A percentile compares a stretch with the other conserved stretches of the same genome.
These are phyloP conservation scores for Xylariaceae sp. DNA, from an alignment of 2,329 filamentous ascomycete species.

Conservation along the genomic window DNA sequence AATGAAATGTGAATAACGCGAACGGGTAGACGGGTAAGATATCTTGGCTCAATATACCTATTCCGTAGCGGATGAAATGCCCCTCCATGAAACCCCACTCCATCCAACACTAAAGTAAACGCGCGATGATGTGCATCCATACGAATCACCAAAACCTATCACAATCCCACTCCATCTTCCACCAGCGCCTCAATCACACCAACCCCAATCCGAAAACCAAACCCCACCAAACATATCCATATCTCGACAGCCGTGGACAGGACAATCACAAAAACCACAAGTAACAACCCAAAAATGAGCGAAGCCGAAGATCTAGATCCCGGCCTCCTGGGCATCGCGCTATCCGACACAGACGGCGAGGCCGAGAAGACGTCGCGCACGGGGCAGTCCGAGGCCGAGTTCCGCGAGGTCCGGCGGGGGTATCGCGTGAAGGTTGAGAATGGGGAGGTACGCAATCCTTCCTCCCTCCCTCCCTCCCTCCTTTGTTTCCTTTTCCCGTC, in stretches of 20 bases:
- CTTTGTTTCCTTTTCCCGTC: not conserved
- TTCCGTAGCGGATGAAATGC: no score
- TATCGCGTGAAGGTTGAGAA: constrained; percentile 52
- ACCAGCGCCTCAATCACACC: no score
- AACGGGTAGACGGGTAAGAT: no score
- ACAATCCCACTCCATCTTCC: no score
- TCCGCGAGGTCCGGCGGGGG: constrained; percentile 41
- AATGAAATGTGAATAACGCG: no score
- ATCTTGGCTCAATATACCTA: no score
- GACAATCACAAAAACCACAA: not conserved
- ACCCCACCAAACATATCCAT: no score
- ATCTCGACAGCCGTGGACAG: no score
- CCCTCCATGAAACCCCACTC: no score
- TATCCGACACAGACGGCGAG: constrained; percentile 38
- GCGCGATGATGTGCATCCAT: no score
- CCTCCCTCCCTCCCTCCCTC: not conserved
- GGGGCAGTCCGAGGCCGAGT: constrained; percentile 48
- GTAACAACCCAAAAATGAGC: constrained; percentile 25
- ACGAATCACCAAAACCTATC: no score
- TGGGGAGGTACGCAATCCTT: constrained; percentile 43
- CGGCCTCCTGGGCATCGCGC: constrained; percentile 41
- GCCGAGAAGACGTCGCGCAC: constrained; percentile 17
- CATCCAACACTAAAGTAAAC: no score
- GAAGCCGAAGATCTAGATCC: constrained; percentile 33
- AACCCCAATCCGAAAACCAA: not conserved